Percentiles rank a stretch among this genome's conserved stretches.
phyloP scores from a whole-genome alignment of 2,329 filamentous ascomycete genomes.

The Fusarium sp. region DNA sequence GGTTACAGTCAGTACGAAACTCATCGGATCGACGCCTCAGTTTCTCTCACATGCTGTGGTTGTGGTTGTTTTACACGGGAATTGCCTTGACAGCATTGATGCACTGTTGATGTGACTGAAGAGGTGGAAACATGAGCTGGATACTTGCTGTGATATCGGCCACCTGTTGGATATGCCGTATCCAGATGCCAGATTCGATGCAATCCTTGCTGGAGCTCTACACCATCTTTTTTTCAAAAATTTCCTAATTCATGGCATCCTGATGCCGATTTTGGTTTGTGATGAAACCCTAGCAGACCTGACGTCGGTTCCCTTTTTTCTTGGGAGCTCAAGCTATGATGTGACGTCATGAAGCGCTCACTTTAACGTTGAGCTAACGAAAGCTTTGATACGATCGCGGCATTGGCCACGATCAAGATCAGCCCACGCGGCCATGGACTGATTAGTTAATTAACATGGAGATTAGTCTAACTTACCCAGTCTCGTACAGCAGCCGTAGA shows the following conservation, averaged over 20 bases:
- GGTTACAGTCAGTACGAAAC: background rate
- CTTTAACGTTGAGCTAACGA: slow-evolving; percentile 21
- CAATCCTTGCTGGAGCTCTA: slow-evolving; percentile 7
- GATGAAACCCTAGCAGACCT: slow-evolving; percentile 3
- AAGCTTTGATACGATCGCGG: slow-evolving; percentile 30
- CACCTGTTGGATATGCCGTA: background rate
- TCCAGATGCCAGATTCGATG: background rate
- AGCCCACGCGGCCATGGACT: slow-evolving; percentile 8
- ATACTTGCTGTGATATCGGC: background rate
- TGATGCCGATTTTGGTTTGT: slow-evolving; percentile 22
- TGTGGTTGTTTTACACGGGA: slow-evolving; percentile 9
- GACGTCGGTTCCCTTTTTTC: slow-evolving; percentile 27
- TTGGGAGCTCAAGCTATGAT: background rate
- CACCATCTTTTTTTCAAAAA: slow-evolving; percentile 18
- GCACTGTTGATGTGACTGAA: background rate
- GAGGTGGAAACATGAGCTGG: background rate
- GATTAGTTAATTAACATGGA: slow-evolving; percentile 5
- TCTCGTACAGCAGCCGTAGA: background rate
- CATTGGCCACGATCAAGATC: slow-evolving; percentile 31
- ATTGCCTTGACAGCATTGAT: slow-evolving; percentile 4
- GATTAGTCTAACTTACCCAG: background rate
- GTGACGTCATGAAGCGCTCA: slow-evolving; percentile 44
- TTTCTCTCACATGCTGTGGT: slow-evolving; percentile 19
- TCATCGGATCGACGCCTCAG: slow-evolving; percentile 21
- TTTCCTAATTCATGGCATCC: slow-evolving; percentile 31